These are phyloP conservation scores for Tremella fuciformis DNA, from an alignment of 768 basidiomycete species.

Conservation along the genomic window DNA sequence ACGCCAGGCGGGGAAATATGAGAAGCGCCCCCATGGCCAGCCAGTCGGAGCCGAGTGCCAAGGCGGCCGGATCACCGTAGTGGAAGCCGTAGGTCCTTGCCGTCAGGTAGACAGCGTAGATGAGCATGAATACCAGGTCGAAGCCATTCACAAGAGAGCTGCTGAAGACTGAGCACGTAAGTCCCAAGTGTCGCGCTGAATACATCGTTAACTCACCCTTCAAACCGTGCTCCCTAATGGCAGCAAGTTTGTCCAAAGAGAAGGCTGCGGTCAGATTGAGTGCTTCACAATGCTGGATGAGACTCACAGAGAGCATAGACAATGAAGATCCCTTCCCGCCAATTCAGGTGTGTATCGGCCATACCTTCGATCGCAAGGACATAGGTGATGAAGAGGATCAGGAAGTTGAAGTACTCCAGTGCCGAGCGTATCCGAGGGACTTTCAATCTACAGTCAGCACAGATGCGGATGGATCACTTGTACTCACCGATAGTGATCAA, in stretches of 20 bases:
- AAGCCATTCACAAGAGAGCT: conserved; percentile 67
- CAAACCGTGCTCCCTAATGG: conserved; percentile 93
- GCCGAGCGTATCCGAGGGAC: conserved; percentile 88
- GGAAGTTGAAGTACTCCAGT: conserved; percentile 82
- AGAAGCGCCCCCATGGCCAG: conserved; percentile 77
- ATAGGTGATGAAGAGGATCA: conserved; percentile 80
- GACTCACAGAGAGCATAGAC: conserved; percentile 55
- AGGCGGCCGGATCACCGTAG: conserved; percentile 63
- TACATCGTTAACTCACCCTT: conserved; percentile 58
- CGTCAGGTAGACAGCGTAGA: conserved; percentile 71
- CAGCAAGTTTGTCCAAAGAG: conserved; percentile 84
- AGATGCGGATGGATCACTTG: not conserved
- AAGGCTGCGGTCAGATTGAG: conserved; percentile 63
- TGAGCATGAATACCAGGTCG: conserved; percentile 83
- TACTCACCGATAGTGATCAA: conserved; percentile 85
- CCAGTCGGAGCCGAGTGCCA: conserved; percentile 70
- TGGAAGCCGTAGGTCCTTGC: conserved; percentile 77
- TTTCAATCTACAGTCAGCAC: conserved; percentile 59
- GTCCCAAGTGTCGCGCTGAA: not conserved
- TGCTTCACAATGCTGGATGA: not conserved
- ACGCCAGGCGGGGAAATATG: conserved; percentile 86
- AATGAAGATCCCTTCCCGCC: conserved; percentile 72
- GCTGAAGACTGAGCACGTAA: conserved; percentile 36
- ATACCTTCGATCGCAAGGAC: conserved; percentile 76
- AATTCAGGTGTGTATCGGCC: conserved; percentile 63